These are phyloP conservation scores for Westerdykella aurantiaca DNA, from an alignment of 2,329 filamentous ascomycete species.

Conservation along the genomic window DNA sequence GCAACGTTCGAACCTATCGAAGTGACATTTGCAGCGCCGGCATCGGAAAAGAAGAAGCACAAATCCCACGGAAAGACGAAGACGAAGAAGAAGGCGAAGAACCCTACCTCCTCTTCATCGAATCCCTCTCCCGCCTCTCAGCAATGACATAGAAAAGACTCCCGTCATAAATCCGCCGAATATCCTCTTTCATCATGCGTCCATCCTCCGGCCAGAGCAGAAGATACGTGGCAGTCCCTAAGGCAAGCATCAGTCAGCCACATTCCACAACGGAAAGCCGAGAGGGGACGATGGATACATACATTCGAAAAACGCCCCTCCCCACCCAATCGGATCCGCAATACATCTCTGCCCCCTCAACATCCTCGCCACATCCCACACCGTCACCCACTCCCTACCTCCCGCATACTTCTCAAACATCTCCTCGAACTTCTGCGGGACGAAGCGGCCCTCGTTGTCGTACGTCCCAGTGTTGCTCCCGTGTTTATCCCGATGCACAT, in stretches of 20 bases:
- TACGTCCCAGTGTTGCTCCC: constrained; percentile 41
- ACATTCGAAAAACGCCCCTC: constrained; percentile 44
- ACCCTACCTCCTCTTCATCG: constrained; percentile 3
- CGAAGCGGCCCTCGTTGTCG: constrained; percentile 43
- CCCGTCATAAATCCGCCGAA: constrained; percentile 49
- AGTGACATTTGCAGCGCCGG: no score
- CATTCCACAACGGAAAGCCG: no score
- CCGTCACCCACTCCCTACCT: constrained; percentile 37
- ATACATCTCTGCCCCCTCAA: constrained; percentile 39
- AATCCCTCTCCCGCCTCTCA: constrained; percentile 29
- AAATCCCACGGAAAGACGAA: no score
- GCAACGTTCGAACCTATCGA: no score
- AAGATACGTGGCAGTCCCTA: constrained; percentile 15
- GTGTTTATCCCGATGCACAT: constrained; percentile 42
- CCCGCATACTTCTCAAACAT: constrained; percentile 43
- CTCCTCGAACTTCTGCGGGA: constrained; percentile 45
- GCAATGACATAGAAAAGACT: constrained; percentile 44
- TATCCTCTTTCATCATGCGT: constrained; percentile 53
- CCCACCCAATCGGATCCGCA: constrained; percentile 44
- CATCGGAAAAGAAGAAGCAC: no score
- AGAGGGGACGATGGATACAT: constrained; percentile 40
- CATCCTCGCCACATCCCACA: constrained; percentile 36
- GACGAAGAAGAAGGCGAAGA: background rate
- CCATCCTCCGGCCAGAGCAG: constrained; percentile 54
- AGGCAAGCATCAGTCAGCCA: no score